Conservation (phyloP, 140 eudicot genomes). For the Cichorium intybus region DNA sequence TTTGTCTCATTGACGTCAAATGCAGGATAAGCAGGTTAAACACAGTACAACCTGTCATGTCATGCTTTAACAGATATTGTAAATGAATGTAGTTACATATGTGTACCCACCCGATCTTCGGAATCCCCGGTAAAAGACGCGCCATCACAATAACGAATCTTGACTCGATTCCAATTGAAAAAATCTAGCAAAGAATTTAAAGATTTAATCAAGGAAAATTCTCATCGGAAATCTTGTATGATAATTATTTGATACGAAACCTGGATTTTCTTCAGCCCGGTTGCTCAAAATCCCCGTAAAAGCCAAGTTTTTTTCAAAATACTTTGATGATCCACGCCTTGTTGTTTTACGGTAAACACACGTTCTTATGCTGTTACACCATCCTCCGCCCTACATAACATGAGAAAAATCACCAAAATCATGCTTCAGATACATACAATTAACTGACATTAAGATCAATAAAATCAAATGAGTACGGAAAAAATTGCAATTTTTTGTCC, state of each 20-base stretch:
- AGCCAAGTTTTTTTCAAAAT: constrained; percentile 65
- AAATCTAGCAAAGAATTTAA: constrained; percentile 47
- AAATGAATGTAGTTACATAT: not conserved
- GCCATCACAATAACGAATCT: constrained; percentile 95
- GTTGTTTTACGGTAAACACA: constrained; percentile 89
- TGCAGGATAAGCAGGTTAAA: no score
- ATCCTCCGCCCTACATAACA: constrained; percentile 90
- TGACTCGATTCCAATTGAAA: constrained; percentile 94
- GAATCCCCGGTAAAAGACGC: constrained; percentile 96
- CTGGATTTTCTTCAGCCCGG: constrained; percentile 92
- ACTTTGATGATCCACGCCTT: constrained; percentile 75
- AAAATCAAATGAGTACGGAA: no score
- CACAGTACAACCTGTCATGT: no score
- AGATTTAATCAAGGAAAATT: not conserved
- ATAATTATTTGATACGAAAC: constrained; percentile 30
- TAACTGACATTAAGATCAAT: no score
- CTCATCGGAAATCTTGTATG: not conserved
- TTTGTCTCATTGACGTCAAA: no score
- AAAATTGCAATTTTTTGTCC: no score
- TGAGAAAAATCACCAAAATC: not conserved
- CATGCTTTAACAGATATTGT: no score
- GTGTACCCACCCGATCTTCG: constrained; percentile 65
- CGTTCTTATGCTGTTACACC: constrained; percentile 82
- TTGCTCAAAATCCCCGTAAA: constrained; percentile 91
- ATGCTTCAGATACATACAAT: no score